Conservation (phyloP, 192 early-diverging fungal species). For the Backusella liffmaniae region DNA sequence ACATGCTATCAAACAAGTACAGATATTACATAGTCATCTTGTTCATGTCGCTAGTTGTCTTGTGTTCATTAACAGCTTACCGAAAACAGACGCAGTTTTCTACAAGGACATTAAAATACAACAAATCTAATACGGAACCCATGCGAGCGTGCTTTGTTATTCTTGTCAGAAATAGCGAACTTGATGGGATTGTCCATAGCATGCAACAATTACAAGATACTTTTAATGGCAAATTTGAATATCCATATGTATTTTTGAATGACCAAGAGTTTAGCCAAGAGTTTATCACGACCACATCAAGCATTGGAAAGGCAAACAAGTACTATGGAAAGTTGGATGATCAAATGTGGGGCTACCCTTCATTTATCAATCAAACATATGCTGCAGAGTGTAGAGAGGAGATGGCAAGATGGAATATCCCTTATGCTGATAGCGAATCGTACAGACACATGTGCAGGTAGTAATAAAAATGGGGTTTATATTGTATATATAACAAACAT, state of each 20-base stretch:
- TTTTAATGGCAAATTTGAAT: slow-evolving; percentile 77
- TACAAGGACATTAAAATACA: background rate
- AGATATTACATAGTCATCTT: background rate
- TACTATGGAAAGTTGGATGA: slow-evolving; percentile 53
- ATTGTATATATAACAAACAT: background rate
- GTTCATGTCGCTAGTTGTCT: background rate
- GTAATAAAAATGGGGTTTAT: background rate
- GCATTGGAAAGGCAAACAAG: slow-evolving; percentile 52
- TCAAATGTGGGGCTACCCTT: slow-evolving; percentile 79
- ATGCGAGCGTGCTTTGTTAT: slow-evolving; percentile 43
- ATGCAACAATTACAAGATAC: slow-evolving; percentile 75
- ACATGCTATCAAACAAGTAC: background rate
- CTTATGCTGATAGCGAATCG: slow-evolving; percentile 65
- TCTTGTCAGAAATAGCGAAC: slow-evolving; percentile 72
- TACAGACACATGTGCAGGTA: slow-evolving; percentile 81
- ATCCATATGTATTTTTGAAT: slow-evolving; percentile 91
- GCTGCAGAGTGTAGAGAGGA: slow-evolving; percentile 52
- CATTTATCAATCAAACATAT: slow-evolving; percentile 66
- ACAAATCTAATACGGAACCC: background rate
- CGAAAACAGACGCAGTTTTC: background rate
- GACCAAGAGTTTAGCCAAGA: slow-evolving; percentile 69
- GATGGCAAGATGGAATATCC: slow-evolving; percentile 51
- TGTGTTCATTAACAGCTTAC: background rate
- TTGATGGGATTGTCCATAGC: slow-evolving; percentile 52
- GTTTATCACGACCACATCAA: slow-evolving; percentile 57